These are phyloP conservation scores for Pistacia vera DNA, from an alignment of 345 rosid genomes.

Conservation along the genomic window DNA sequence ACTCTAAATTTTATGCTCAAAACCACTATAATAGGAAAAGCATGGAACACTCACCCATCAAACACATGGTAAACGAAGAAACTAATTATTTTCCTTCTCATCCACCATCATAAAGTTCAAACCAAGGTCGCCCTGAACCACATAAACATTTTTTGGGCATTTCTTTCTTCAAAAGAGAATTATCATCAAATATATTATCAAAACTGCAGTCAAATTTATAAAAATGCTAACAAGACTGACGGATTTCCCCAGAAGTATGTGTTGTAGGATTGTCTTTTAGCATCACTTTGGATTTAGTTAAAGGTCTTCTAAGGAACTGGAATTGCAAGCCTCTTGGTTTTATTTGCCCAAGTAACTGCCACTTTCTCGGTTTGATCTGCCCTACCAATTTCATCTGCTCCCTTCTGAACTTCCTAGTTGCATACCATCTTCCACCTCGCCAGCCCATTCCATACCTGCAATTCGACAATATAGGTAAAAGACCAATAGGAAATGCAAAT, in stretches of 20 bases:
- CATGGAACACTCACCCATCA: background rate
- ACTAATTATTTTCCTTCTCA: background rate
- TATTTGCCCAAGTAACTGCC: constrained; percentile 67
- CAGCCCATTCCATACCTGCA: constrained; percentile 91
- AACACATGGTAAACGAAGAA: background rate
- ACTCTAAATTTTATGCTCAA: background rate
- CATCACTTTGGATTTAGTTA: constrained; percentile 37
- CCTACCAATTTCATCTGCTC: constrained; percentile 84
- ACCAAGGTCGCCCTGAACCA: background rate
- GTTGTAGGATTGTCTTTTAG: constrained; percentile 25
- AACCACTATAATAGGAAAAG: background rate
- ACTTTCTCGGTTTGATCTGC: constrained; percentile 68
- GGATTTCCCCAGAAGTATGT: constrained; percentile 19
- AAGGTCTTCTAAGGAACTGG: constrained; percentile 52
- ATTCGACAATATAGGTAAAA: constrained; percentile 15
- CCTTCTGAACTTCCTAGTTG: constrained; percentile 72
- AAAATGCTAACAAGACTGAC: constrained; percentile 27
- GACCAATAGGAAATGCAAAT: background rate
- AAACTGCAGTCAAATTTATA: constrained; percentile 5
- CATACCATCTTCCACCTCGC: constrained; percentile 95
- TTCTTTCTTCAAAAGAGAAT: background rate
- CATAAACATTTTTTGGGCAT: background rate
- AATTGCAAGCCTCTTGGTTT: constrained; percentile 59
- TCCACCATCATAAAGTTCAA: background rate
- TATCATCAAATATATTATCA: background rate